Evolutionary conservation across 331 rosid species (phyloP).

Genomic region (Pyracantha coccinea): DNA sequence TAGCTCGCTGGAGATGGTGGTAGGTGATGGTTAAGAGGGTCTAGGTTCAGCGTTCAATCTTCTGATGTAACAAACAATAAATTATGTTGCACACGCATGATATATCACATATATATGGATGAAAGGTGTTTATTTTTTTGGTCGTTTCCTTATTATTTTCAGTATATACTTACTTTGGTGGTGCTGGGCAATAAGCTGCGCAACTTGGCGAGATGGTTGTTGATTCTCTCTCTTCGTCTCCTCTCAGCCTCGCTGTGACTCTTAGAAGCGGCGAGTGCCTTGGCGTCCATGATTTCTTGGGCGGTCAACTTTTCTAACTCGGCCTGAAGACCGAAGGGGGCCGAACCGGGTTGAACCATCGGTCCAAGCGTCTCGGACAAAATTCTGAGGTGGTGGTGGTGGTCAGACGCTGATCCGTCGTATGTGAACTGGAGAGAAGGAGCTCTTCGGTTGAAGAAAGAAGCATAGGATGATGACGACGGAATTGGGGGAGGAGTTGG

Average conservation of each 20-base stretch:
- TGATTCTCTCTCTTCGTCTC: constrained; percentile 92
- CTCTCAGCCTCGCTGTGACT: constrained; percentile 94
- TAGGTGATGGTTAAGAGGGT: no score
- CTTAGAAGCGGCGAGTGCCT: constrained; percentile 89
- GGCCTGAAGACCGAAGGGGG: constrained; percentile 69
- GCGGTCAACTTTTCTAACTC: constrained; percentile 83
- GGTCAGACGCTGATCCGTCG: constrained; percentile 61
- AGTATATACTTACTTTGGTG: constrained; percentile 62
- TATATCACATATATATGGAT: not conserved
- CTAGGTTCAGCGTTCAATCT: no score
- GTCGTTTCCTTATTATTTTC: not conserved
- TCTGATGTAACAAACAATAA: no score
- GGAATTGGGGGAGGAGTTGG: constrained; percentile 46
- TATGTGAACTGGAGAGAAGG: constrained; percentile 67
- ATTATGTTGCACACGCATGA: constrained; percentile 18
- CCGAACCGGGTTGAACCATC: constrained; percentile 53
- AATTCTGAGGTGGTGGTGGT: constrained; percentile 64
- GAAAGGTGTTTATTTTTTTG: not conserved
- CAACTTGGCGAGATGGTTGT: constrained; percentile 86
- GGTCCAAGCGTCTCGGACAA: constrained; percentile 73
- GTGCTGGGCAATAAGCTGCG: constrained; percentile 85
- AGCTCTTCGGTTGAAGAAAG: constrained; percentile 42
- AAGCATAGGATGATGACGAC: constrained; percentile 39
- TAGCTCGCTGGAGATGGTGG: no score
- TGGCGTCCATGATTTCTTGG: constrained; percentile 93